These are phyloP conservation scores for Cryphonectria naterciae DNA, from an alignment of 2,329 filamentous ascomycete genomes.

Conservation along the genomic window DNA sequence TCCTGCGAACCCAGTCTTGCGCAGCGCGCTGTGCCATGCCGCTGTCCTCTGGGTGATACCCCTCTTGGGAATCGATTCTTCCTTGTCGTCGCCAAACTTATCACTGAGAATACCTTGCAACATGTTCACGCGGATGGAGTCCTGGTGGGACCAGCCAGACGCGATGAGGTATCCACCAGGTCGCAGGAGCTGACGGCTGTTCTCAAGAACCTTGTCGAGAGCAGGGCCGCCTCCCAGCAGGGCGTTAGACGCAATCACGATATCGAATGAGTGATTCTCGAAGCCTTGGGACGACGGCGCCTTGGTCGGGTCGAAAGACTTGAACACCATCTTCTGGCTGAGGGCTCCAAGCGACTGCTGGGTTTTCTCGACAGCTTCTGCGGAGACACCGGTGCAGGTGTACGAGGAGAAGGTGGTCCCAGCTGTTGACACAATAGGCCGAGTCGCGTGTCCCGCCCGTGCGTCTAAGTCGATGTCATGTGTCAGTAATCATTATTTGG, in stretches of 20 bases:
- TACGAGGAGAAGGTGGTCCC: constrained; percentile 41
- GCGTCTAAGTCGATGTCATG: constrained; percentile 29
- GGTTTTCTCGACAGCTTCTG: constrained; percentile 42
- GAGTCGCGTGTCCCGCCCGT: constrained; percentile 46
- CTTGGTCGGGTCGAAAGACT: constrained; percentile 36
- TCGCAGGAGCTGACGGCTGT: constrained; percentile 37
- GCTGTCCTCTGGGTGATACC: constrained; percentile 24
- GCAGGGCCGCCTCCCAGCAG: constrained; percentile 32
- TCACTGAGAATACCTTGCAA: not conserved
- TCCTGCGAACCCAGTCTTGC: constrained; percentile 34
- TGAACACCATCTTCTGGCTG: constrained; percentile 1
- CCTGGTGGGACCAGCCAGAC: not conserved
- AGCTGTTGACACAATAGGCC: constrained; percentile 39
- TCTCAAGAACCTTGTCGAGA: constrained; percentile 32
- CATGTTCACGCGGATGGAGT: not conserved
- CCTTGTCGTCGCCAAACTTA: not conserved
- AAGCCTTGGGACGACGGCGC: constrained; percentile 38
- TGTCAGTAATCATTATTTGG: not conserved
- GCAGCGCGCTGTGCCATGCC: constrained; percentile 31
- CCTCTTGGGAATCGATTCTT: constrained; percentile 9
- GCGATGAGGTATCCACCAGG: constrained; percentile 33
- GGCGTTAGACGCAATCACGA: constrained; percentile 40
- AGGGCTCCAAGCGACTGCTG: not conserved
- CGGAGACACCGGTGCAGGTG: constrained; percentile 48
- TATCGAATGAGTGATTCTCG: constrained; percentile 33